Evolutionary conservation across 352 stramenopile genomes (phyloP), one percentile per base, ranked within the genome.

Genomic region (Pythium diclinum): DNA sequence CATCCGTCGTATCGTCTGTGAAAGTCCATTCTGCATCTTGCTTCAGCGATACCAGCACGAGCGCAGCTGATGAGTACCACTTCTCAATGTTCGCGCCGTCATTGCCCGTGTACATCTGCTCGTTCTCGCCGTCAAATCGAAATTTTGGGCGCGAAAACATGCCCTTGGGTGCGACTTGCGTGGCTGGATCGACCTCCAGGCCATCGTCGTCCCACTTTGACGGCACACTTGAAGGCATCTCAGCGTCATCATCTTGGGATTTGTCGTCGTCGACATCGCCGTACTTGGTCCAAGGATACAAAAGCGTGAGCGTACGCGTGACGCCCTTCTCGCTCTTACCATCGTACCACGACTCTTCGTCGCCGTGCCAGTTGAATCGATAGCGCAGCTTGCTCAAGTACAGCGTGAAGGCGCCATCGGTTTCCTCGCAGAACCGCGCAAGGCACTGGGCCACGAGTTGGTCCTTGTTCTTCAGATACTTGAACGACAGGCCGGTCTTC

Each of bases 1-100:
- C 21, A 4, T 23, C 33, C 2, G 13, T 42, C 3, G 25, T 4
- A 21, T 51, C n/a, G 6, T 16, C 36, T 46, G 25, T 28, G 6
- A 56, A 36, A 25, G 14, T 9, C 25, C 28, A 60, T 36, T 38
- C 8, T 7, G 44, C 17, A 34, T 21, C 56, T 17, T 47, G n/a
- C 25, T 36, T 25, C 28, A 63, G 30, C 6, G 64, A 53, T 16
- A 60, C 16, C 13, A 70, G 32, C 7, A 70, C 51, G 17, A 70
- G 21, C n/a, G 64, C 56, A 11, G 64, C 64, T 9, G 64, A 57
- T 0, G 14, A 54, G 36, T 70, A 70, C 64, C 57, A 65, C 21
- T 55, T 64, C 23, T 64, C 46, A 11, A 64, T 11, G 8, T 32
- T 52, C 10, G 23, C 36, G 42, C 64, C 57, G 38, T 57, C 64